These are phyloP conservation scores for Kitagawia praeruptora DNA, from an alignment of 129 eudicot genomes.

Conservation along the genomic window DNA sequence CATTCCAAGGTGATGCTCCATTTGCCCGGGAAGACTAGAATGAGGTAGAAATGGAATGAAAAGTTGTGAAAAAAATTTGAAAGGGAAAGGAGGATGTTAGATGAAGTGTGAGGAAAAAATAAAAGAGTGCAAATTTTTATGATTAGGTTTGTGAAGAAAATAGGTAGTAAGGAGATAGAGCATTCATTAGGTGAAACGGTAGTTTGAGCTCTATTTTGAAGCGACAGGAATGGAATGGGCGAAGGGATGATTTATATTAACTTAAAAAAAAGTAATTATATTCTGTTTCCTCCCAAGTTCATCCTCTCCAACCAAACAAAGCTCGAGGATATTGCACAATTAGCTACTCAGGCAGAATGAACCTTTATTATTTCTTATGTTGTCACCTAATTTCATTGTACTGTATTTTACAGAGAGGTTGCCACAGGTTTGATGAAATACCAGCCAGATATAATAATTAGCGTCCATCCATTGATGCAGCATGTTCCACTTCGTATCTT, in stretches of 20 bases:
- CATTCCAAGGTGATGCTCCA: background rate
- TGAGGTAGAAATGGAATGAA: background rate
- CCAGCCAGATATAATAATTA: conserved; percentile 90
- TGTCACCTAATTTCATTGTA: conserved; percentile 13
- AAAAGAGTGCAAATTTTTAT: too few species aligned
- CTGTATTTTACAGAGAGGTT: conserved; percentile 60
- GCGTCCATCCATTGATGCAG: conserved; percentile 98
- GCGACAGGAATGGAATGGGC: too few species aligned
- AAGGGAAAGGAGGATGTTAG: background rate
- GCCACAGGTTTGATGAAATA: conserved; percentile 93
- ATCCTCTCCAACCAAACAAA: background rate
- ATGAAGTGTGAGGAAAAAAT: too few species aligned
- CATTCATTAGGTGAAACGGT: too few species aligned
- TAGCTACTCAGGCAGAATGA: background rate
- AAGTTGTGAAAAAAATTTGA: background rate
- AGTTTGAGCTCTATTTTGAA: too few species aligned
- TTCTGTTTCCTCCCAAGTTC: background rate
- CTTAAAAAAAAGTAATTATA: too few species aligned
- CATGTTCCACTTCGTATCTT: conserved; percentile 95
- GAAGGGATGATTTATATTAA: too few species aligned
- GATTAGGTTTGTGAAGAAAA: background rate
- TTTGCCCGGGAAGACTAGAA: too few species aligned
- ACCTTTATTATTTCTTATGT: background rate
- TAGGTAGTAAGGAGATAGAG: background rate
- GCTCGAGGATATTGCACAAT: background rate